Evolutionary conservation across 441 rosid species (phyloP), one percentile per base, ranked within the genome.

Genomic region (Aquilaria agallochum): DNA sequence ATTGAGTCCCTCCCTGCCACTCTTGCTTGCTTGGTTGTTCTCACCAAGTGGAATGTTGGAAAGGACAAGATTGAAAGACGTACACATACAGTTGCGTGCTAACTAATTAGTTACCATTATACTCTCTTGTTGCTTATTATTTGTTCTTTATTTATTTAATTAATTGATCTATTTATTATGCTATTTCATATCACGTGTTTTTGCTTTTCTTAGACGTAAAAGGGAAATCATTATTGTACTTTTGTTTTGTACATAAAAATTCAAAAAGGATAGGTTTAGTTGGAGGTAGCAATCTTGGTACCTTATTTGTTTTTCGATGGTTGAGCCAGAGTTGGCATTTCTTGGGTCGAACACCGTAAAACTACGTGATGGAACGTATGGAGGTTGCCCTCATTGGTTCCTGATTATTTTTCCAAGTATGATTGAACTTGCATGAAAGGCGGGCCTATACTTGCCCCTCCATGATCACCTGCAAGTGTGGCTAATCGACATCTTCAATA

Each of bases 21-120:
- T 31, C 47, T 86, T 34, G 82, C 85, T 63, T 84, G 92, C 69
- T 65, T 80, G 60, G 5, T 78, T 60, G 84, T 82, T 42, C 89
- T 88, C 30, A 67, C 65, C 46, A 74, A 42, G 68, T 88, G 92
- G 90, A 70, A 79, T 33, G 50, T 33, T 11, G 84, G 79, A 14
- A 46, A 15, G 10, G 11, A n/a, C 55, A 52, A 65, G 11, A 42
- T 73, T 11, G 42, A 65, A 0, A 77, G 61, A 80, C 87, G 95
- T 83, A 50, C 11, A 34, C 60, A 52, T n/a, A 0, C 34, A 2
- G 20, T 46, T 58, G 60, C n/a, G 11, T 9, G 12, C 27, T 27
- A 8, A 34, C 56, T 53, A 53, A 20, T 20, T 20, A 9, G 8
- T 27, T 7, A 10, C 0, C 13, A 48, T 63, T 40, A n/a, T 20